These are phyloP conservation scores for Agrocybe pediades DNA, from an alignment of 768 basidiomycete genomes.

Conservation along the genomic window DNA sequence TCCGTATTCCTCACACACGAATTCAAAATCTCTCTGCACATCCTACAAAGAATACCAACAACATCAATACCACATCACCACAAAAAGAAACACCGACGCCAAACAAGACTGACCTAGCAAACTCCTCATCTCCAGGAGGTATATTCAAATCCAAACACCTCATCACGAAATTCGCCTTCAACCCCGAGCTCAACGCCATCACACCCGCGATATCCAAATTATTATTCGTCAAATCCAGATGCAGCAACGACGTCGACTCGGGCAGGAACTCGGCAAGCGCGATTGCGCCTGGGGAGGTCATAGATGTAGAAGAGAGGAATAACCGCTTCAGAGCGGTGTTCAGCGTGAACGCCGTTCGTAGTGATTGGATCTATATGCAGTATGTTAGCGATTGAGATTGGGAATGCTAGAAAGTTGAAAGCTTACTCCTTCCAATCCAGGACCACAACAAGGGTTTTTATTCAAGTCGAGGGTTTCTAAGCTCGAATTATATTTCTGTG, in stretches of 20 bases:
- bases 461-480: constrained; percentile 94
- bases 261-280: constrained; percentile 96
- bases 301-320: constrained; percentile 82
- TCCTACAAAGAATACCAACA: too few species aligned
- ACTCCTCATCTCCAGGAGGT: constrained; percentile 80
- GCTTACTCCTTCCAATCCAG: constrained; percentile 86
- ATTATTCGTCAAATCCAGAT: constrained; percentile 90
- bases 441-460: constrained; percentile 92
- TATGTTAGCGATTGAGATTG: neutral
- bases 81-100: constrained; percentile 7
- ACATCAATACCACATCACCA: constrained; percentile 6
- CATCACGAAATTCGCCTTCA: constrained; percentile 84
- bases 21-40: constrained; percentile 88
- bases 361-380: constrained; percentile 69
- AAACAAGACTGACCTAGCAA: constrained; percentile 54
- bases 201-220: constrained; percentile 86
- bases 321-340: constrained; percentile 91
- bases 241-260: constrained; percentile 82
- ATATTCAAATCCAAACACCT: constrained; percentile 94
- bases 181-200: constrained; percentile 85
- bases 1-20: constrained; percentile 94
- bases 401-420: neutral
- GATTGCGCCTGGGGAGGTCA: constrained; percentile 87
- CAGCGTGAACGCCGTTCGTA: constrained; percentile 91
- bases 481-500: constrained; percentile 90